Percentiles rank a stretch among this genome's conserved stretches.
These are phyloP conservation scores for Bruguiera gymnorhiza DNA, from an alignment of 345 rosid genomes.

Conservation along the genomic window DNA sequence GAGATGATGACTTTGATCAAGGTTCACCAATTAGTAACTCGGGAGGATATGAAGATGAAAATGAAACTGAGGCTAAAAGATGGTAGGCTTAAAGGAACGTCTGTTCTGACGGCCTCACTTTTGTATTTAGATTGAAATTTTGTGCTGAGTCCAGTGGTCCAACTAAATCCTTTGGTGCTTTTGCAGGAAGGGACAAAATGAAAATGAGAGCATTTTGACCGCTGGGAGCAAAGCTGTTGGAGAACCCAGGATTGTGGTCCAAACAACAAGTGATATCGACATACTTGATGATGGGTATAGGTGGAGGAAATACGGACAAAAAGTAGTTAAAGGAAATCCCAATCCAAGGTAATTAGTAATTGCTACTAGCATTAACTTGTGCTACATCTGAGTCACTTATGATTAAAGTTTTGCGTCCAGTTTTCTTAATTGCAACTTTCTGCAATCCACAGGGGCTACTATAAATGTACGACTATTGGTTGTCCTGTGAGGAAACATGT, in stretches of 20 bases:
- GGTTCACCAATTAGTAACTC: conserved; percentile 21
- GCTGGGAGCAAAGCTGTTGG: conserved; percentile 28
- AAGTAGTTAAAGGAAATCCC: conserved; percentile 34
- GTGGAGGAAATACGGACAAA: conserved; percentile 34
- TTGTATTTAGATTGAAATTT: background rate
- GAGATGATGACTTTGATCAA: conserved; percentile 24
- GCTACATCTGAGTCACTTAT: background rate
- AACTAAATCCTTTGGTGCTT: background rate
- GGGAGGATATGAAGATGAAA: conserved; percentile 20
- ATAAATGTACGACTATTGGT: conserved; percentile 23
- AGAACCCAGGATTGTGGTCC: conserved; percentile 31
- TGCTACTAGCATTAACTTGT: background rate
- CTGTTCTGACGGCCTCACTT: background rate
- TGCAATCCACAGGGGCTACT: conserved; percentile 26
- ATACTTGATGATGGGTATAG: conserved; percentile 34
- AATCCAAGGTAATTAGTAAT: conserved; percentile 28
- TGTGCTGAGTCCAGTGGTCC: background rate
- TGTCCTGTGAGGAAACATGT: conserved; percentile 36
- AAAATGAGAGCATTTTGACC: conserved; percentile 21
- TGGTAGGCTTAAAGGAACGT: conserved; percentile 16
- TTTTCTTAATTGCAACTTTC: background rate
- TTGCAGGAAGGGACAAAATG: conserved; percentile 24
- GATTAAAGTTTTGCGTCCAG: background rate
- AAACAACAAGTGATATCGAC: conserved; percentile 33
- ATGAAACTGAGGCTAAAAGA: conserved; percentile 28